Evolutionary conservation across 2,329 filamentous ascomycete species (phyloP), one percentile per base, ranked within the genome.

Genomic region (Xylaria sp.): DNA sequence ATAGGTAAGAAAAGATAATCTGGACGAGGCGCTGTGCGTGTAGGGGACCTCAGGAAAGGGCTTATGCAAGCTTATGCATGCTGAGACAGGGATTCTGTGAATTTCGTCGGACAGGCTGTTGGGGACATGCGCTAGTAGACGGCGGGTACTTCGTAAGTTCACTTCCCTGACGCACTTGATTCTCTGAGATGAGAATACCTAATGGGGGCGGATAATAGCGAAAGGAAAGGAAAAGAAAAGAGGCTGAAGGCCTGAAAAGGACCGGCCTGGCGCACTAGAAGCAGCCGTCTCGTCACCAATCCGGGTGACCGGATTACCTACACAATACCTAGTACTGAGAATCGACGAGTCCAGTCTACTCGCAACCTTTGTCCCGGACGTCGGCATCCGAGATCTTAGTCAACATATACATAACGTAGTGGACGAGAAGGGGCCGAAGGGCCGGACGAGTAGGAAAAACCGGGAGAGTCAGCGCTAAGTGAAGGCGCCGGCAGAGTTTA

Each of bases 31-130:
- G 47, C 20, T 34, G 48, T 37, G 42, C 26, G 39, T 4, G 39
- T 34, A n/a, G n/a, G n/a, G 29, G 24, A 11, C 24, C 24, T 6
- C 16, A 26, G 20, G 39, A 39, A 47, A 48, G 52, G 50, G 50
- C 48, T 56, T 56, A 60, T 58, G 54, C 57, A 46, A 20, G 52
- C 54, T 60, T 56, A 58, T 47, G 48, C 48, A 52, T 50, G 44
- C n/a, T 37, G 40, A 38, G 11, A 44, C 39, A 42, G 48, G 20
- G 48, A 22, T 43, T 54, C 48, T n/a, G n/a, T n/a, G 50, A 54
- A 50, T 42, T 38, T 57, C 44, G 47, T 57, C 61, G 61, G 61
- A 63, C 59, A 58, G 56, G 42, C 57, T 40, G 57, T 63, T 63
- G 61, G 61, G 61, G 61, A 63, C 59, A 24, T 63, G 61, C 61